Evolutionary conservation across 1,284 basidiomycete genomes (phyloP).

Genomic region (Earliella scabrosa): DNA sequence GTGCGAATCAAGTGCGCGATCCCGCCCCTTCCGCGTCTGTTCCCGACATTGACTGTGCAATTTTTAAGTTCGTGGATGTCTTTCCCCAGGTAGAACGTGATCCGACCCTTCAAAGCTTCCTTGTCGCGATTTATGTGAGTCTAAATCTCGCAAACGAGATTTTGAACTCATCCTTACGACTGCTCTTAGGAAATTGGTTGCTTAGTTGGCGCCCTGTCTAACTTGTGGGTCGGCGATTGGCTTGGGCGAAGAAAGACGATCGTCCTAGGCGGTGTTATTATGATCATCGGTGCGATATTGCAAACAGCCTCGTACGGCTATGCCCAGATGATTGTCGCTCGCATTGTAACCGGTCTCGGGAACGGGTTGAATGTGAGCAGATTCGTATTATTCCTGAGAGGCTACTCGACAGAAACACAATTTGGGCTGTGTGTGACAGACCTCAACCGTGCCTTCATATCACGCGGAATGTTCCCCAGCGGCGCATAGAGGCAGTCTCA

Average conservation of each 20-base stretch:
- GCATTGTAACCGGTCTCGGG: conserved; percentile 66
- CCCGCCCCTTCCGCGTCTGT: not conserved
- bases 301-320: conserved; percentile 59
- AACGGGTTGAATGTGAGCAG: conserved; percentile 66
- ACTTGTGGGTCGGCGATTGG: conserved; percentile 58
- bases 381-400: no score
- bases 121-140: conserved; percentile 58
- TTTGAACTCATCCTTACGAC: no score
- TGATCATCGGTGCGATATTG: conserved; percentile 68
- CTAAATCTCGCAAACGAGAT: no score
- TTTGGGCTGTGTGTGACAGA: no score
- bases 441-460: conserved; percentile 64
- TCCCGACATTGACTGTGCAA: not conserved
- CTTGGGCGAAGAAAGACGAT: conserved; percentile 59
- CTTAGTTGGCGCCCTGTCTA: conserved; percentile 53
- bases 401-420: no score
- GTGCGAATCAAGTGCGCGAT: conserved; percentile 46
- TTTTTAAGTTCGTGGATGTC: conserved; percentile 48
- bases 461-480: conserved; percentile 72
- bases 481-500: conserved; percentile 62
- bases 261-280: conserved; percentile 53
- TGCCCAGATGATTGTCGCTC: conserved; percentile 62
- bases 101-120: conserved; percentile 57
- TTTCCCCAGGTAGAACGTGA: conserved; percentile 55
- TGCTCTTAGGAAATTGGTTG: conserved; percentile 55